These are phyloP conservation scores for Erodium texanum DNA, from an alignment of 441 rosid species.

Conservation along the genomic window DNA sequence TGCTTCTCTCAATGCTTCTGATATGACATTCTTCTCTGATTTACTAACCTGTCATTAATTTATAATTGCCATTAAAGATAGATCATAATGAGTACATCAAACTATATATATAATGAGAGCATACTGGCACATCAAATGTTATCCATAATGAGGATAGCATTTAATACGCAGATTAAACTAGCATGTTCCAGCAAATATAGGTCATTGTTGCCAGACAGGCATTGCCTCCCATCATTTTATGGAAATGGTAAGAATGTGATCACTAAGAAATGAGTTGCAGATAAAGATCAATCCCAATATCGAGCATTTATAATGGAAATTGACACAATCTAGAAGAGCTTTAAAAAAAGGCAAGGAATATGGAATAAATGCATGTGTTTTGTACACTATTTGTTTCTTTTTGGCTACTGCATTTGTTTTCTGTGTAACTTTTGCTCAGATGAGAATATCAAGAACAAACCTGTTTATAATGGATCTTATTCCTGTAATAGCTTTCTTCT, in stretches of 20 bases:
- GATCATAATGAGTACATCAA: background rate
- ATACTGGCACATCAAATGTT: no score
- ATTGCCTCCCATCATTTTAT: no score
- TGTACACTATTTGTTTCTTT: no score
- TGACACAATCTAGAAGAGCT: background rate
- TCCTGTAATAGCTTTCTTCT: constrained; percentile 56
- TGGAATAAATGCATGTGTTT: background rate
- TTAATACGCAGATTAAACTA: no score
- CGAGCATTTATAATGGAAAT: no score
- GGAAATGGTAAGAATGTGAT: no score
- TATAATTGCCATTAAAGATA: background rate
- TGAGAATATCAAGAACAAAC: constrained; percentile 24
- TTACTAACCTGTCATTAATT: constrained; percentile 43
- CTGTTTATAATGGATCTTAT: constrained; percentile 43
- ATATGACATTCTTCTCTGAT: constrained; percentile 53
- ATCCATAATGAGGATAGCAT: background rate
- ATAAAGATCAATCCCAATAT: no score
- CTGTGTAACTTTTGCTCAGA: background rate
- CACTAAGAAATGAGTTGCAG: no score
- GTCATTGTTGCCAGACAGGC: no score
- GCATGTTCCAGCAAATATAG: no score
- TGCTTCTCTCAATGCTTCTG: constrained; percentile 55
- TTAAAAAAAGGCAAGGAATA: background rate
- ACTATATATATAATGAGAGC: background rate
- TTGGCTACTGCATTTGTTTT: background rate